Conservation (phyloP, 495 filamentous ascomycete species). For the Beverwykella pulmonaria region DNA sequence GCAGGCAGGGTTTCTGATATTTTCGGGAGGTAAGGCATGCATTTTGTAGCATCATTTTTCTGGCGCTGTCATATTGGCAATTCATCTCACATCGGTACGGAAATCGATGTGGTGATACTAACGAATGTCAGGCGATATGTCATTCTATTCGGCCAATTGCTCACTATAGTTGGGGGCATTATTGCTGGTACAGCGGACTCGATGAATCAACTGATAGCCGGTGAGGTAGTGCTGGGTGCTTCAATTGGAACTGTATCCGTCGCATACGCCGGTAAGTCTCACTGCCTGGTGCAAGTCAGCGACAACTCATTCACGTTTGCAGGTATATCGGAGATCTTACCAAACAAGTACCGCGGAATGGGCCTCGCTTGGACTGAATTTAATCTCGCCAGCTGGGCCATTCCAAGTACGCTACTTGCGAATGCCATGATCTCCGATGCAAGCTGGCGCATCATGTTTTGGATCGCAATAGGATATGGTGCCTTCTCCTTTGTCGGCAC, state of each 20-base stretch:
- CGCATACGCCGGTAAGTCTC: constrained; percentile 22
- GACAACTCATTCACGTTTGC: neutral
- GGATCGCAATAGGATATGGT: constrained; percentile 28
- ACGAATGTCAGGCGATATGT: neutral
- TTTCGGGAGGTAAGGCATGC: constrained; percentile 5
- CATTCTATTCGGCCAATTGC: constrained; percentile 18
- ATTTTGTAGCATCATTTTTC: no score
- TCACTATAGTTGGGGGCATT: constrained; percentile 20
- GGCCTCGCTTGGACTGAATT: constrained; percentile 31
- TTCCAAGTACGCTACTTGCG: constrained; percentile 31
- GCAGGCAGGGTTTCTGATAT: constrained; percentile 26
- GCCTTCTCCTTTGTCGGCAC: constrained; percentile 19
- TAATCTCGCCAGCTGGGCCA: constrained; percentile 21
- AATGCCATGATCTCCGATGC: constrained; percentile 35
- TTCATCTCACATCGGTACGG: no score
- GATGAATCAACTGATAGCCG: constrained; percentile 29
- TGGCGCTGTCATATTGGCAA: no score
- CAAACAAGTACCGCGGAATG: constrained; percentile 38
- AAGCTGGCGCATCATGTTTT: constrained; percentile 39
- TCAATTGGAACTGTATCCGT: constrained; percentile 26
- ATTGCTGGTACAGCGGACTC: constrained; percentile 12
- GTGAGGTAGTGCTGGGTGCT: constrained; percentile 23
- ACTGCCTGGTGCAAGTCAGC: neutral
- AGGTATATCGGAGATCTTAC: constrained; percentile 37
- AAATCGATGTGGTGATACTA: no score